Conservation (phyloP, 140 eudicot genomes). For the Ambrosia hybrid region DNA sequence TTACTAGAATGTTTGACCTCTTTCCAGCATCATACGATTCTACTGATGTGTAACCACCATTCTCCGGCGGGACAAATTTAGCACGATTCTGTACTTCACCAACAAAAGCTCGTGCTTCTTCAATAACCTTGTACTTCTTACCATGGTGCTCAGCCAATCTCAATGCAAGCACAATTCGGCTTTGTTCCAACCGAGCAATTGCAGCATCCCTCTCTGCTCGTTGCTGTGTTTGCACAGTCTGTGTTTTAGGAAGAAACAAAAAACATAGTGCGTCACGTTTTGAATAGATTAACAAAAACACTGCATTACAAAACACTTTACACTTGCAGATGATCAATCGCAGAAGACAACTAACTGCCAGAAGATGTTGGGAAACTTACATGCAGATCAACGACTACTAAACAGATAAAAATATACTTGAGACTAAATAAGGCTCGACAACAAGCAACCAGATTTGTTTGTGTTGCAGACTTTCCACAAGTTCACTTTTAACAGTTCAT, state of each 20-base stretch:
- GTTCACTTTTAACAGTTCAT: conserved; percentile 8
- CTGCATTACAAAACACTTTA: neutral
- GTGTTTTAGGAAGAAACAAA: conserved; percentile 12
- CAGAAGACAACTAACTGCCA: neutral
- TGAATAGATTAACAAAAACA: neutral
- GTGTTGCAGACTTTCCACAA: conserved; percentile 5
- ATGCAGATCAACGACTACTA: conserved; percentile 5
- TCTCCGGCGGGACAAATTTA: conserved; percentile 47
- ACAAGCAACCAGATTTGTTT: conserved; percentile 8
- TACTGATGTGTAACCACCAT: conserved; percentile 38
- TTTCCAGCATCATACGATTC: conserved; percentile 35
- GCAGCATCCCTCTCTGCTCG: conserved; percentile 90
- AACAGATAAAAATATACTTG: neutral
- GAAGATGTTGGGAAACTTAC: conserved; percentile 1
- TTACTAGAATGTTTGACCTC: conserved; percentile 48
- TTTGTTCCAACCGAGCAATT: conserved; percentile 81
- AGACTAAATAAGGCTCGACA: neutral
- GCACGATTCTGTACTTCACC: conserved; percentile 66
- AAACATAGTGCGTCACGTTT: neutral
- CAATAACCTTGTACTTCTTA: conserved; percentile 78
- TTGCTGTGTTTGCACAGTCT: conserved; percentile 88
- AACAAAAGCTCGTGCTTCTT: conserved; percentile 81
- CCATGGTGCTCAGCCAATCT: conserved; percentile 92
- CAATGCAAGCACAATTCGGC: conserved; percentile 81
- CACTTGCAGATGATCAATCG: conserved; percentile 6